Percentiles rank a stretch among this genome's conserved stretches.
Conservation (phyloP, 202 grass and related monocot genomes). For the Bolboschoenoplectus hybrid region DNA sequence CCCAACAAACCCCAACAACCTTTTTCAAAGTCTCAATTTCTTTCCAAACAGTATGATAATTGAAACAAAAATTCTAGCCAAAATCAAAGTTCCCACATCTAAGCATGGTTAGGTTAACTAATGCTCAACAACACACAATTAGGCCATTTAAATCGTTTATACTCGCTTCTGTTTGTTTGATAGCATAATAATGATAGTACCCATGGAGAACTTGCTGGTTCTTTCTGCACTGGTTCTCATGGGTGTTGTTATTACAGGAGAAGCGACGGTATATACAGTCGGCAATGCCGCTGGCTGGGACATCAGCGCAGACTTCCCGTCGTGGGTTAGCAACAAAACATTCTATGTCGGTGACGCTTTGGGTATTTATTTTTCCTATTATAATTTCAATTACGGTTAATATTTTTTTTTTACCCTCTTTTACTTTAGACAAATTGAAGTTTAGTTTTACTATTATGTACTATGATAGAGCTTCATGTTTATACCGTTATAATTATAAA, state of each 20-base stretch:
- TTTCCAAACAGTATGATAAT: neutral
- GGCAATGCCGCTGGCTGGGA: conserved; percentile 81
- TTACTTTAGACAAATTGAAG: neutral
- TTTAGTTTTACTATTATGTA: neutral
- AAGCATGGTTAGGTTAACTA: conserved; percentile 57
- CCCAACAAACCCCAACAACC: conserved; percentile 42
- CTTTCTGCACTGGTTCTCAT: conserved; percentile 38
- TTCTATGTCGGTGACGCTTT: conserved; percentile 65
- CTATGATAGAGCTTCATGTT: neutral
- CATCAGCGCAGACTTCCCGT: conserved; percentile 59
- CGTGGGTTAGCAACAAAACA: conserved; percentile 59
- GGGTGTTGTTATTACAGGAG: conserved; percentile 11
- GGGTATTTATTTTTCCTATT: conserved; percentile 45
- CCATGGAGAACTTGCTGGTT: conserved; percentile 42
- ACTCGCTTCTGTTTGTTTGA: conserved; percentile 19
- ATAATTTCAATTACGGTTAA: neutral
- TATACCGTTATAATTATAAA: neutral
- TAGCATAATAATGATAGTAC: conserved; percentile 10
- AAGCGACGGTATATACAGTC: conserved; percentile 55
- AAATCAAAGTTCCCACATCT: neutral
- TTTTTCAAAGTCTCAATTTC: conserved; percentile 25
- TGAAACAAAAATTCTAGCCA: neutral
- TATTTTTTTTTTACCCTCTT: neutral
- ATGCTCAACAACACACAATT: conserved; percentile 48
- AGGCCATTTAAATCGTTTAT: conserved; percentile 30